phyloP scores from a whole-genome alignment of 2,329 filamentous ascomycete genomes.

The Colletotrichum cordylinicola region DNA sequence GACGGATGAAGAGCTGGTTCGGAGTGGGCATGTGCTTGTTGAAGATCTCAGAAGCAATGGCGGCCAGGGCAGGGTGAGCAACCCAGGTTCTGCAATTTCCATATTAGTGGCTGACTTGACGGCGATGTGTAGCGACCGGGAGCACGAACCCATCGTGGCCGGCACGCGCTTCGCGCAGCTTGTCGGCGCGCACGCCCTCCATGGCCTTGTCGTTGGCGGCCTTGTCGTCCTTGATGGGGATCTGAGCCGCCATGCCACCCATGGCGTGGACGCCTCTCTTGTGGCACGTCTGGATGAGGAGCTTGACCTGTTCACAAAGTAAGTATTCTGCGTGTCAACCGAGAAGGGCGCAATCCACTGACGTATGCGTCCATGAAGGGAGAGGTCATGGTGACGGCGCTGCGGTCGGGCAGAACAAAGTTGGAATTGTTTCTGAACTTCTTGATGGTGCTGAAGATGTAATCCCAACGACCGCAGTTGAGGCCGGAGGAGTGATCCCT shows the following conservation, averaged over 20 bases:
- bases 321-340: background rate
- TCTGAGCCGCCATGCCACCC: conserved; percentile 98
- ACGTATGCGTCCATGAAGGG: conserved; percentile 97
- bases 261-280: conserved; percentile 97
- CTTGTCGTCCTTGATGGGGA: conserved; percentile 95
- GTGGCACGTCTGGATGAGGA: conserved; percentile 98
- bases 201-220: conserved; percentile 93
- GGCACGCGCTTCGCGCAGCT: conserved; percentile 92
- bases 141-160: conserved; percentile 77
- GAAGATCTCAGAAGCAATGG: conserved; percentile 91
- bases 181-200: conserved; percentile 91
- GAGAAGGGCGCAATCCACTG: conserved; percentile 10
- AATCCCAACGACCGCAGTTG: conserved; percentile 99
- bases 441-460: conserved; percentile 99
- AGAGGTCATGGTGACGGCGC: conserved; percentile 93
- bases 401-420: conserved; percentile 93
- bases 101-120: conserved; percentile 34
- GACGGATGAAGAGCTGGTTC: conserved; percentile 87
- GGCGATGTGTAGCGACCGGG: background rate
- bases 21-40: conserved; percentile 98
- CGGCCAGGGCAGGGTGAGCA: conserved; percentile 89
- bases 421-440: conserved; percentile 95
- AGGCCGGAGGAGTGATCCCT: conserved; percentile 94
- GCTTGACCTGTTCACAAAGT: conserved; percentile 63
- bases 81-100: conserved; percentile 75